Conservation (phyloP, 2,329 filamentous ascomycete species). For the Amesomyces nigricolor region DNA sequence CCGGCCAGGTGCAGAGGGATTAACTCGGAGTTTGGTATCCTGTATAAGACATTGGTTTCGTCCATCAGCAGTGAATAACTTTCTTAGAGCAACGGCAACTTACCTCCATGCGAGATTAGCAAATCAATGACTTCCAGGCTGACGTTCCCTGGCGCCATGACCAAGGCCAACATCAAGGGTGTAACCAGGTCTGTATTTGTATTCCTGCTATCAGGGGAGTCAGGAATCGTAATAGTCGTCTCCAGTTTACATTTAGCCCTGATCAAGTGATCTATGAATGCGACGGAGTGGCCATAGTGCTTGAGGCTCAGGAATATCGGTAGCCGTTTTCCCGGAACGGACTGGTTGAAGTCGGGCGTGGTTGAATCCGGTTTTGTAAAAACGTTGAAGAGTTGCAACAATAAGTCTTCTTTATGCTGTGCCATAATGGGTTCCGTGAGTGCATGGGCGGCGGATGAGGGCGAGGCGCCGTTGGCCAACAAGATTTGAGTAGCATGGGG, state of each 20-base stretch:
- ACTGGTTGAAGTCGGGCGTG: slow-evolving; percentile 20
- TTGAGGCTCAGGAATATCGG: slow-evolving; percentile 25
- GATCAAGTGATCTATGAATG: slow-evolving; percentile 20
- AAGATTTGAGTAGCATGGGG: slow-evolving; percentile 18
- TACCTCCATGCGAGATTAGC: slow-evolving; percentile 23
- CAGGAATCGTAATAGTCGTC: slow-evolving; percentile 19
- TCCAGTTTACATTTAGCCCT: slow-evolving; percentile 22
- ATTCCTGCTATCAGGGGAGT: slow-evolving; percentile 10
- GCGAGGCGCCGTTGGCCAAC: slow-evolving; percentile 18
- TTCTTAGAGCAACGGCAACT: slow-evolving; percentile 2
- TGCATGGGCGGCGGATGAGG: slow-evolving; percentile 19
- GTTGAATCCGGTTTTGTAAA: slow-evolving; percentile 13
- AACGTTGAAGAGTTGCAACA: slow-evolving; percentile 19
- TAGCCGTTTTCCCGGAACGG: slow-evolving; percentile 22
- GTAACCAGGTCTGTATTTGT: slow-evolving; percentile 6
- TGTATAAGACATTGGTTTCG: slow-evolving; percentile 23
- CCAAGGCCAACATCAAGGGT: slow-evolving; percentile 24
- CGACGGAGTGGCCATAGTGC: slow-evolving; percentile 19
- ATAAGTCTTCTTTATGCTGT: slow-evolving; percentile 18
- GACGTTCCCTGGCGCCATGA: slow-evolving; percentile 20
- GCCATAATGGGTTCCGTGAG: slow-evolving; percentile 24
- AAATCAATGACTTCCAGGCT: slow-evolving; percentile 14
- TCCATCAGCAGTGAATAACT: slow-evolving; percentile 5
- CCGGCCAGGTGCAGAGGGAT: slow-evolving; percentile 26
- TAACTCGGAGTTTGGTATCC: slow-evolving; percentile 21